Evolutionary conservation across 73 alveolate species (phyloP), one percentile per base, ranked within the genome.

Genomic region (Paramecium tetraurelia): DNA sequence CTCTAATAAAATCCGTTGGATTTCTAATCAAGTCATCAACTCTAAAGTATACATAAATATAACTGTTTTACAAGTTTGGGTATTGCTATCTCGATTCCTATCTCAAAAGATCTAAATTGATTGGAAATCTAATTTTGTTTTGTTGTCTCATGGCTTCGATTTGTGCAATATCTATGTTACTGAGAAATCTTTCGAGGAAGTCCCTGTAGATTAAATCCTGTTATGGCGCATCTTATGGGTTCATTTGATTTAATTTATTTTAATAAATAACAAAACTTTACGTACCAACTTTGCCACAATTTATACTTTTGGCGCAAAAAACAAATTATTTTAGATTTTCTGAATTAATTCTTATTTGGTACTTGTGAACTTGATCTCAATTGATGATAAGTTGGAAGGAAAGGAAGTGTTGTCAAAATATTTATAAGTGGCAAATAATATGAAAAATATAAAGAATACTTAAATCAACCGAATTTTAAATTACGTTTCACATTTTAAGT

Each of bases 11-110:
- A 9, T 80, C 90, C 3, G 90, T 80, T 20, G 90, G 90, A 43
- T 40, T 46, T 22, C 75, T 40, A 20, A 80, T 80, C 41, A 80
- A 63, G 7, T 80, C 90, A 22, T 80, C 90, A 44, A 80, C 90
- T 22, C 90, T 80, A 80, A 24, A 31, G 46, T n/a, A 31, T 8
- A 43, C 24, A 80, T 80, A 20, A 18, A 5, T 48, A 48, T 38
- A 31, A 80, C n/a, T 5, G 5, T 9, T 12, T 33, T 80, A 80
- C 90, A 80, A 46, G 7, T 80, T 80, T 0, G 90, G 75, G 48
- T 80, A 48, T 48, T 80, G 36, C 20, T 24, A 27, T 48, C 57
- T 41, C 12, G 48, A 43, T 41, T 41, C 90, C 12, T 80, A 80
- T 80, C 90, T 40, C 72, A 80, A 44, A 43, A 10, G 21, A 43